phyloP scores from a whole-genome alignment of 345 rosid species.

The Bruguiera sexangula region DNA sequence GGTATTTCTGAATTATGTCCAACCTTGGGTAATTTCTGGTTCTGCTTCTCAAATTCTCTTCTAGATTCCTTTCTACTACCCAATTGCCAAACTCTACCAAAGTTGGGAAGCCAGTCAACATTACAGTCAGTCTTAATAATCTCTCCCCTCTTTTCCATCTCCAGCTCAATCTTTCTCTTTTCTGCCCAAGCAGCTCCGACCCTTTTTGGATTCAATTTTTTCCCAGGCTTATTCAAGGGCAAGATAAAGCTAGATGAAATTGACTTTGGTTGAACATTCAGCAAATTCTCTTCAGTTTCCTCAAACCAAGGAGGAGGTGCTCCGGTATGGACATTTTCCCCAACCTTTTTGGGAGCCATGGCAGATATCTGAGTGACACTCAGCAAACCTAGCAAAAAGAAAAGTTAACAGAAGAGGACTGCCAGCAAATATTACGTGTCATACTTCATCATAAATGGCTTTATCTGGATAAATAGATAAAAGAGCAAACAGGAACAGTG shows the following conservation, averaged over 20 bases:
- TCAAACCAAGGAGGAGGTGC: slow-evolving; percentile 90
- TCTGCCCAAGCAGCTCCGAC: slow-evolving; percentile 99
- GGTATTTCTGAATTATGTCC: slow-evolving; percentile 49
- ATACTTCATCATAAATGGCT: not conserved
- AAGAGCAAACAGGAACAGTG: slow-evolving; percentile 5
- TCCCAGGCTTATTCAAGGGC: slow-evolving; percentile 54
- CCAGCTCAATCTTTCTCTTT: slow-evolving; percentile 80
- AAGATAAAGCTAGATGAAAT: slow-evolving; percentile 26
- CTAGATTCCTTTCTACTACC: slow-evolving; percentile 88
- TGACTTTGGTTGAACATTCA: slow-evolving; percentile 29
- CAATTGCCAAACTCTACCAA: slow-evolving; percentile 97
- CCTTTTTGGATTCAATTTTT: slow-evolving; percentile 78
- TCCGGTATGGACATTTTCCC: slow-evolving; percentile 78
- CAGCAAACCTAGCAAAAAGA: slow-evolving; percentile 40
- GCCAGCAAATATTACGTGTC: not conserved
- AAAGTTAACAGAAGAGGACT: slow-evolving; percentile 11
- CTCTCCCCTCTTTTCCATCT: slow-evolving; percentile 81
- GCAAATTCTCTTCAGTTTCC: slow-evolving; percentile 39
- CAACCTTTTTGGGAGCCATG: slow-evolving; percentile 27
- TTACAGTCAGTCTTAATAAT: slow-evolving; percentile 39
- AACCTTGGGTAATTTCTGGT: slow-evolving; percentile 42
- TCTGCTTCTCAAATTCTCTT: slow-evolving; percentile 80
- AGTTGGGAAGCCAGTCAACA: slow-evolving; percentile 87
- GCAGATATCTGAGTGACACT: slow-evolving; percentile 37
- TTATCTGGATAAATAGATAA: not conserved